A percentile compares a stretch with the other conserved stretches of the same genome.
These are phyloP conservation scores for Aegilops tauschii DNA, from an alignment of 176 grass and related monocot genomes.

Conservation along the genomic window DNA sequence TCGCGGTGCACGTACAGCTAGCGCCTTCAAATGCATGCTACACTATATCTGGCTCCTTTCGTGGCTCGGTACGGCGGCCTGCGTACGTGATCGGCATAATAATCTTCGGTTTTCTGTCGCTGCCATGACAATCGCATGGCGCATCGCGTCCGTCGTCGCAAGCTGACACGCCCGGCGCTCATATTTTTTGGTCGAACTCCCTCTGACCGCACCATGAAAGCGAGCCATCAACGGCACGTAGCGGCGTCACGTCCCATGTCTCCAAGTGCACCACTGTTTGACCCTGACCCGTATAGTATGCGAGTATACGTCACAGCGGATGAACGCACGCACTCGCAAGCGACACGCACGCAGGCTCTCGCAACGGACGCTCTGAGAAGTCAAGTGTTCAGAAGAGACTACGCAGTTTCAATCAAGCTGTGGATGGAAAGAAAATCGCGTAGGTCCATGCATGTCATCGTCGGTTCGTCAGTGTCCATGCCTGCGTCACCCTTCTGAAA, in stretches of 20 bases:
- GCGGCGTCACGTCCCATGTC: background rate
- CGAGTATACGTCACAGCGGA: background rate
- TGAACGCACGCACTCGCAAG: too few species aligned
- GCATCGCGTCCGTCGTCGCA: background rate
- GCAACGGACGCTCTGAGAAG: background rate
- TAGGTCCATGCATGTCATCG: background rate
- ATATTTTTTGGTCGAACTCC: background rate
- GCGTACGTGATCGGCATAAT: background rate
- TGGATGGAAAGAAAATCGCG: too few species aligned
- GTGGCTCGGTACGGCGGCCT: background rate
- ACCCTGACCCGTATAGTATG: background rate
- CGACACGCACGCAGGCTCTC: background rate
- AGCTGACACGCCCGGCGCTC: background rate
- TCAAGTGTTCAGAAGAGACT: too few species aligned
- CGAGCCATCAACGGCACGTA: constrained; percentile 12
- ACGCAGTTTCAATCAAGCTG: too few species aligned
- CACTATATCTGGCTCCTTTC: background rate
- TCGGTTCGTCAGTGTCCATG: background rate
- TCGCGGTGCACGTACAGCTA: background rate
- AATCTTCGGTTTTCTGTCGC: background rate
- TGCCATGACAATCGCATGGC: background rate
- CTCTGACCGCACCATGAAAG: constrained; percentile 7
- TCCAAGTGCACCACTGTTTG: background rate
- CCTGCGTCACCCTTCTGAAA: too few species aligned
- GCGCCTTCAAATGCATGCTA: background rate